Evolutionary conservation across 2,329 filamentous ascomycete species (phyloP).

Genomic region (Coniella vitis): DNA sequence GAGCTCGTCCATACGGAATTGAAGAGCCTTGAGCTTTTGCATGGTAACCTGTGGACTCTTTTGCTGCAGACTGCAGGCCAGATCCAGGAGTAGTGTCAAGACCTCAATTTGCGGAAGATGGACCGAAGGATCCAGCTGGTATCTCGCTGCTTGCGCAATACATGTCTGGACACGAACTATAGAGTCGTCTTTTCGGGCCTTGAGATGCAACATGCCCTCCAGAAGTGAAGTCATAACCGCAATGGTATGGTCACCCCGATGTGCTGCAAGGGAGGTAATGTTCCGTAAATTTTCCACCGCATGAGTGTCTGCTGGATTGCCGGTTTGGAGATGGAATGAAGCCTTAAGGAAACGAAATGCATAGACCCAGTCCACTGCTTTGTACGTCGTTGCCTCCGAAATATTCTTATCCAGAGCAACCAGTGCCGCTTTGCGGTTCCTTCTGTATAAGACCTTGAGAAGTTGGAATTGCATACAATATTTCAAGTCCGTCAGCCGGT

Average conservation of each 20-base stretch:
- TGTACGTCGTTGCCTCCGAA: conserved; percentile 58
- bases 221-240: conserved; percentile 59
- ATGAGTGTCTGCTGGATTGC: conserved; percentile 53
- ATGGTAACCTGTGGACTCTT: conserved; percentile 50
- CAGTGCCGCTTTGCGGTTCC: conserved; percentile 64
- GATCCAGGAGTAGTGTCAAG: conserved; percentile 60
- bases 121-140: conserved; percentile 59
- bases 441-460: conserved; percentile 62
- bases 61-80: conserved; percentile 61
- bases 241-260: conserved; percentile 56
- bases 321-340: conserved; percentile 58
- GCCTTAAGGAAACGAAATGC: conserved; percentile 69
- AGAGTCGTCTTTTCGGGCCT: conserved; percentile 55
- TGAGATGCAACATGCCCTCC: conserved; percentile 63
- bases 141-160: conserved; percentile 65
- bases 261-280: conserved; percentile 52
- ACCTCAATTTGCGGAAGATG: conserved; percentile 60
- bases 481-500: conserved; percentile 59
- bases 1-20: conserved; percentile 53
- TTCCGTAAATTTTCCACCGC: conserved; percentile 63
- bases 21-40: conserved; percentile 56
- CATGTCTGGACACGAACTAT: conserved; percentile 66
- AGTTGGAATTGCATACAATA: conserved; percentile 72
- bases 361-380: conserved; percentile 68
- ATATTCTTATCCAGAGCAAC: conserved; percentile 66